These are phyloP conservation scores for Nectriaceae sp. DNA, from an alignment of 2,329 filamentous ascomycete species.

Conservation along the genomic window DNA sequence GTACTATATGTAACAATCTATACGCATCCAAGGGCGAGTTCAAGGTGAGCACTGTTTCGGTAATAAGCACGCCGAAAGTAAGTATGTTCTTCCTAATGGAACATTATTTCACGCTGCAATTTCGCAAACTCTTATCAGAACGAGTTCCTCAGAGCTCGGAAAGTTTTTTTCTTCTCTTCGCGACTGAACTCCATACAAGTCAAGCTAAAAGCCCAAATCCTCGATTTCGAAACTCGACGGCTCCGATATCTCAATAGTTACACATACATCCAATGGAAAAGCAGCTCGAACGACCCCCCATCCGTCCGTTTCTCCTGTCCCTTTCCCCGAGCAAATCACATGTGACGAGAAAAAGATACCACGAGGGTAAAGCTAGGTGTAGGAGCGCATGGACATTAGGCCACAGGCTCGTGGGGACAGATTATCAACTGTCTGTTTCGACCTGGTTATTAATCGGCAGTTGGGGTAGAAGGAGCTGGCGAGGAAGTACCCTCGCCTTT, in stretches of 20 bases:
- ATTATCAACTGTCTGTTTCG: conserved; percentile 6
- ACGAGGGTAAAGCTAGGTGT: conserved; percentile 18
- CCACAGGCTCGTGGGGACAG: not conserved
- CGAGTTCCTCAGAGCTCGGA: conserved; percentile 24
- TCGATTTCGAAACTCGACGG: conserved; percentile 28
- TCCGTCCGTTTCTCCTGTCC: conserved; percentile 24
- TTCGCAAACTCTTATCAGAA: not conserved
- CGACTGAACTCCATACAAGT: conserved; percentile 36
- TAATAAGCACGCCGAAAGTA: too few species aligned
- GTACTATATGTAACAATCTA: conserved; percentile 23
- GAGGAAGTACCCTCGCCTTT: conserved; percentile 62
- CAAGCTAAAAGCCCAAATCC: conserved; percentile 33
- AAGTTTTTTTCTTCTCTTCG: conserved; percentile 32
- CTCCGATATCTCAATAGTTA: conserved; percentile 40
- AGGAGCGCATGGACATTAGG: not conserved
- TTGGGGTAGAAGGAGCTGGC: conserved; percentile 54
- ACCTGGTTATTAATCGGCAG: conserved; percentile 35
- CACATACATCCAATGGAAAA: conserved; percentile 35
- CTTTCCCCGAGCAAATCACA: conserved; percentile 21
- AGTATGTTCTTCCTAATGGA: too few species aligned
- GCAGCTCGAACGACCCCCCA: conserved; percentile 20
- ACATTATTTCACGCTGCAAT: not conserved
- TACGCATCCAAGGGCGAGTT: conserved; percentile 9
- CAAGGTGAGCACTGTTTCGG: not conserved
- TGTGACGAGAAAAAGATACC: conserved; percentile 21